Evolutionary conservation across 352 stramenopile species (phyloP).

Genomic region (Blastocystis sp.): DNA sequence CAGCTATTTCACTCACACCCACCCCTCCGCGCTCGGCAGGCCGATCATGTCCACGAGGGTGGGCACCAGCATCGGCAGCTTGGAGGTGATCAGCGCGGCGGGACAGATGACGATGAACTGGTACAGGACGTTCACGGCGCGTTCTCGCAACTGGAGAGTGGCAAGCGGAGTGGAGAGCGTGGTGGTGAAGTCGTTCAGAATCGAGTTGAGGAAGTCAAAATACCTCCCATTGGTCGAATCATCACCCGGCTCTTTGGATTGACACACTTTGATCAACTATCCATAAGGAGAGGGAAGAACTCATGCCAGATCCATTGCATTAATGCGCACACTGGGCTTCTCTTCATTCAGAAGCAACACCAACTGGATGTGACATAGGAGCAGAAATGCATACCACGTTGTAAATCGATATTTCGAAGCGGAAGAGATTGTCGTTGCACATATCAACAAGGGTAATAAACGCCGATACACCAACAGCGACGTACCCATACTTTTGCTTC

Average conservation of each 20-base stretch:
- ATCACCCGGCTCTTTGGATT: conserved; percentile 42
- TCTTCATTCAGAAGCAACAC: neutral
- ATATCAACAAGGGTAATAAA: conserved; percentile 65
- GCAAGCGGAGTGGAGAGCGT: neutral
- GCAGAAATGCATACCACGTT: conserved; percentile 10
- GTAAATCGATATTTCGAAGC: conserved; percentile 36
- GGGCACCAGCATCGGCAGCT: conserved; percentile 19
- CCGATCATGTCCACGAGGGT: conserved; percentile 21
- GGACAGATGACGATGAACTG: conserved; percentile 52
- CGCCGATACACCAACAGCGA: conserved; percentile 5
- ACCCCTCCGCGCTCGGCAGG: neutral
- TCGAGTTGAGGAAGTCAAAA: conserved; percentile 47
- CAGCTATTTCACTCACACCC: neutral
- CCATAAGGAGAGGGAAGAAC: neutral
- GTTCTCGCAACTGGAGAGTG: conserved; percentile 17
- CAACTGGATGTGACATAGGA: neutral
- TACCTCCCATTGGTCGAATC: conserved; percentile 60
- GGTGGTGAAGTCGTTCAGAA: conserved; percentile 1
- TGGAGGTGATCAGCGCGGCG: conserved; percentile 2
- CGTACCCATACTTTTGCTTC: conserved; percentile 51
- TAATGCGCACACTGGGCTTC: neutral
- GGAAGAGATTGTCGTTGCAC: conserved; percentile 52
- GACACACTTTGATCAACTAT: conserved; percentile 62
- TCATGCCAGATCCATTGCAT: conserved; percentile 47
- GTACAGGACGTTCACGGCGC: conserved; percentile 21